phyloP scores from a whole-genome alignment of 345 rosid genomes.

The Populus ilicifolia region DNA sequence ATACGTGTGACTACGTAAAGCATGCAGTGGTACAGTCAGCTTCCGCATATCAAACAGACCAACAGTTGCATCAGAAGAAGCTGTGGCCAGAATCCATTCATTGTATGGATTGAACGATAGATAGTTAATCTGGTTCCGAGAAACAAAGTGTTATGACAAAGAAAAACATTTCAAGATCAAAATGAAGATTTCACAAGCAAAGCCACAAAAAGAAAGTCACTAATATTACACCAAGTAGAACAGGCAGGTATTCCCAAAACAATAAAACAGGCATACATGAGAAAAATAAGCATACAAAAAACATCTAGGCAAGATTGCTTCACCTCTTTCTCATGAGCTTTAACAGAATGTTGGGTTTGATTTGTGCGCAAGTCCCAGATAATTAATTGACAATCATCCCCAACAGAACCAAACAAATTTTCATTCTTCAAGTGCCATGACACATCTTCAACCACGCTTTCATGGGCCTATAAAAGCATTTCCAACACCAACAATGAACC shows the following conservation, averaged over 20 bases:
- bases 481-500: slow-evolving; percentile 15
- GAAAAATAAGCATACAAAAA: not conserved
- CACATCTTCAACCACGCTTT: slow-evolving; percentile 72
- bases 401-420: slow-evolving; percentile 74
- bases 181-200: not conserved
- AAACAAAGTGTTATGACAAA: not conserved
- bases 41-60: slow-evolving; percentile 80
- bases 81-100: slow-evolving; percentile 90
- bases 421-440: slow-evolving; percentile 89
- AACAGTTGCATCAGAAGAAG: slow-evolving; percentile 80
- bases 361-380: slow-evolving; percentile 87
- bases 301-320: not conserved
- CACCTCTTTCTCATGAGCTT: slow-evolving; percentile 89
- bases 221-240: not conserved
- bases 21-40: slow-evolving; percentile 59
- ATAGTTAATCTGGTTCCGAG: slow-evolving; percentile 56
- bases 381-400: slow-evolving; percentile 78
- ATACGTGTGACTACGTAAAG: slow-evolving; percentile 70
- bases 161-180: not conserved
- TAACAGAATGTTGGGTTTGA: slow-evolving; percentile 55
- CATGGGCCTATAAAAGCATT: slow-evolving; percentile 55
- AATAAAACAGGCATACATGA: not conserved
- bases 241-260: not conserved
- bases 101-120: slow-evolving; percentile 81
- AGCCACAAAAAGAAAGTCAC: not conserved